These are phyloP conservation scores for Boletus subcaerulescens DNA, from an alignment of 768 basidiomycete species.

Conservation along the genomic window DNA sequence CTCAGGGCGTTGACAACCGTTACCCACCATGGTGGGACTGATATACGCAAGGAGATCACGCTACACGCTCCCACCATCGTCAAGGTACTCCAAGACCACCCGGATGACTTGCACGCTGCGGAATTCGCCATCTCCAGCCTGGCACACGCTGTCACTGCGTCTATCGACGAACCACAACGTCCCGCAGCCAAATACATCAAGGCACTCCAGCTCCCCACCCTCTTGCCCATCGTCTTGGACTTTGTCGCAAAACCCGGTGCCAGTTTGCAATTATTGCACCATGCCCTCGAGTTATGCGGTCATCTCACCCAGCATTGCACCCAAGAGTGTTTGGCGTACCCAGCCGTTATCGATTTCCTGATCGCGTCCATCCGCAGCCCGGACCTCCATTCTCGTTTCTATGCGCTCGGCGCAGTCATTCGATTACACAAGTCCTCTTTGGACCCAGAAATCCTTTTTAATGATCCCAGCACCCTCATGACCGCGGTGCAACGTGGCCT, in stretches of 20 bases:
- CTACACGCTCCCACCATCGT: slow-evolving; percentile 39
- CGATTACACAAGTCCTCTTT: slow-evolving; percentile 44
- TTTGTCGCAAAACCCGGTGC: slow-evolving; percentile 43
- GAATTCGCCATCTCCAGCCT: slow-evolving; percentile 53
- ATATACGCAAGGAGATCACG: slow-evolving; percentile 51
- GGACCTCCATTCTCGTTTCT: slow-evolving; percentile 51
- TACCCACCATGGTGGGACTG: slow-evolving; percentile 57
- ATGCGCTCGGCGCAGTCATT: slow-evolving; percentile 52
- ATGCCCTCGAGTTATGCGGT: slow-evolving; percentile 48
- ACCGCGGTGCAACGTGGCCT: slow-evolving; percentile 39
- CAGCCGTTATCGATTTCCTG: slow-evolving; percentile 46
- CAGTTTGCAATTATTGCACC: slow-evolving; percentile 44
- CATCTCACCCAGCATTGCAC: slow-evolving; percentile 44
- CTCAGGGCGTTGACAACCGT: slow-evolving; percentile 55
- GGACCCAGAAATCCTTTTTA: slow-evolving; percentile 42
- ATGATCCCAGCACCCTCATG: slow-evolving; percentile 52
- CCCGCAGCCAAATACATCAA: slow-evolving; percentile 38
- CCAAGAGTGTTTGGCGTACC: slow-evolving; percentile 42
- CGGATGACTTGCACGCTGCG: slow-evolving; percentile 47
- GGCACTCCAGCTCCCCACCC: slow-evolving; percentile 40
- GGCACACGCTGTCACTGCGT: slow-evolving; percentile 48
- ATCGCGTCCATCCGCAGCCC: slow-evolving; percentile 54
- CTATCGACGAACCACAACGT: slow-evolving; percentile 39
- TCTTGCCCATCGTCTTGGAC: slow-evolving; percentile 43
- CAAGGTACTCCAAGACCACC: slow-evolving; percentile 45